These are phyloP conservation scores for Russula virescens DNA, from an alignment of 768 basidiomycete genomes.

Conservation along the genomic window DNA sequence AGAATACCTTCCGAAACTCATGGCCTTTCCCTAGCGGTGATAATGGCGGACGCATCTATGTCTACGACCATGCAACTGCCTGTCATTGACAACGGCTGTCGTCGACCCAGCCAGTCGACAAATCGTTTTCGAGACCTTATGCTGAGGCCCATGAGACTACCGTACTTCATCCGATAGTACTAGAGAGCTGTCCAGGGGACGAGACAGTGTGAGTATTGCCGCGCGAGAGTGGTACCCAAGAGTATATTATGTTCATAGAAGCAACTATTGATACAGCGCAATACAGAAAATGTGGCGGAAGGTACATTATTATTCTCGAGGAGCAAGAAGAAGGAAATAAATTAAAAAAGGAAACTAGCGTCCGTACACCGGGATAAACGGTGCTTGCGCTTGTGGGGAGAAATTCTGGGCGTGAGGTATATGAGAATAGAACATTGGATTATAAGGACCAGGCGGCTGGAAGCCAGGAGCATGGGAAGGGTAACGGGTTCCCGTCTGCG, in stretches of 20 bases:
- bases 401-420: neutral
- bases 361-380: conserved; percentile 3
- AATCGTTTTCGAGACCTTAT: neutral
- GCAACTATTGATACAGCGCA: neutral
- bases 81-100: neutral
- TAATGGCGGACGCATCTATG: conserved; percentile 21
- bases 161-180: too few relatives aligned
- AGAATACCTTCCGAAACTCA: neutral
- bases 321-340: too few relatives aligned
- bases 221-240: neutral
- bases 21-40: conserved; percentile 15
- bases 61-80: conserved; percentile 15
- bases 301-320: conserved; percentile 6
- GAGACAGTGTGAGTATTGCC: neutral
- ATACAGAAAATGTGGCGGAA: neutral
- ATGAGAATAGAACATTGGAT: neutral
- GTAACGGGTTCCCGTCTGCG: neutral
- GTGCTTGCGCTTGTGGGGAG: neutral
- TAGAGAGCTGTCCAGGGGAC: too few relatives aligned
- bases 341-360: neutral
- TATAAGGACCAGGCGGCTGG: neutral
- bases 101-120: neutral
- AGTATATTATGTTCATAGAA: neutral
- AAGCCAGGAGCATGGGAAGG: neutral
- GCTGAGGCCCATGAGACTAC: neutral